Evolutionary conservation across 2,329 filamentous ascomycete species (phyloP).

Genomic region (Trichoderma hamatum): DNA sequence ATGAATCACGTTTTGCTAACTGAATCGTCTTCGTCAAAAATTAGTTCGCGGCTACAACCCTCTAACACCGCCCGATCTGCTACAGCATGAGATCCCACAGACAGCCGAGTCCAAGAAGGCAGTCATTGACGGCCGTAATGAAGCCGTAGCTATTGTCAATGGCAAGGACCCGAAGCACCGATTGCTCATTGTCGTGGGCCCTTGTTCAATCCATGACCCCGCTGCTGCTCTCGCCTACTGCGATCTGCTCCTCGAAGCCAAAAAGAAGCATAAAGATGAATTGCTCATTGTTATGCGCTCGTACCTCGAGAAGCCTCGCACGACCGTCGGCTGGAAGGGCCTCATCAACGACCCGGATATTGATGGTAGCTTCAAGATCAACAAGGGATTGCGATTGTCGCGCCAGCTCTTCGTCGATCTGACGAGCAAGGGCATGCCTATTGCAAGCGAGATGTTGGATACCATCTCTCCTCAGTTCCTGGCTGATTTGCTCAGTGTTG

Average conservation of each 20-base stretch:
- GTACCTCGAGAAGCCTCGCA: slow-evolving; percentile 97
- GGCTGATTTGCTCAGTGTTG: slow-evolving; percentile 86
- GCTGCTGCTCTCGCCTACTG: slow-evolving; percentile 90
- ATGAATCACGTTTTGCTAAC: slow-evolving; percentile 21
- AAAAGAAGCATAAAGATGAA: slow-evolving; percentile 86
- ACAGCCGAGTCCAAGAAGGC: slow-evolving; percentile 60
- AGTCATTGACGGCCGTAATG: slow-evolving; percentile 63
- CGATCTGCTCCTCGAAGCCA: slow-evolving; percentile 75
- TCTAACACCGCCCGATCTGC: slow-evolving; percentile 87
- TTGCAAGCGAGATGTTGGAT: slow-evolving; percentile 97
- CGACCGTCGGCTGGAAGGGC: slow-evolving; percentile 98
- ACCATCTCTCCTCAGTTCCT: slow-evolving; percentile 98
- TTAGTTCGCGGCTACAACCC: slow-evolving; percentile 88
- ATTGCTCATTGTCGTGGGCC: slow-evolving; percentile 79
- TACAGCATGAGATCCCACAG: slow-evolving; percentile 86
- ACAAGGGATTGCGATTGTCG: slow-evolving; percentile 87
- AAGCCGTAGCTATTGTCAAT: slow-evolving; percentile 70
- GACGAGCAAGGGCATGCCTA: slow-evolving; percentile 89
- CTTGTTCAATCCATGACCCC: slow-evolving; percentile 97
- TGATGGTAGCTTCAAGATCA: slow-evolving; percentile 98
- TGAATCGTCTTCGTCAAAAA: slow-evolving; percentile 27
- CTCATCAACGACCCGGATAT: slow-evolving; percentile 98
- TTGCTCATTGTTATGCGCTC: slow-evolving; percentile 95
- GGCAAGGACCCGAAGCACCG: slow-evolving; percentile 64
- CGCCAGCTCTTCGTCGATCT: slow-evolving; percentile 92